Percentiles rank a stretch among this genome's conserved stretches.
These are phyloP conservation scores for baker's yeast (Saccharomyces cerevisiae) DNA, from an alignment of 805 yeast species.

Conservation along the genomic window DNA sequence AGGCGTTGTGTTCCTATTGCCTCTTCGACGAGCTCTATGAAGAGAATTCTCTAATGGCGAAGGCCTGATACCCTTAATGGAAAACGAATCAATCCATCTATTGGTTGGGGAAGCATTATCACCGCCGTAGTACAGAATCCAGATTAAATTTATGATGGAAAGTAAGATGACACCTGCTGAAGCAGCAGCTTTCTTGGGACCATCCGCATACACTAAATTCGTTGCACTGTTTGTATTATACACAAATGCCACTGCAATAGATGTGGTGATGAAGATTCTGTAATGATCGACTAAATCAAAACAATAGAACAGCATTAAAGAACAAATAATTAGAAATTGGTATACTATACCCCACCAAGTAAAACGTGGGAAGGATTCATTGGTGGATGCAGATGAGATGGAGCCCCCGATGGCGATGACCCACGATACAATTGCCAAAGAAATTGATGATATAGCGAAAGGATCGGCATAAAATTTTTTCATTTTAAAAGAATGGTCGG, in stretches of 20 bases:
- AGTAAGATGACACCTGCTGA: conserved; percentile 86
- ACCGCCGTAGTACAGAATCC: conserved; percentile 87
- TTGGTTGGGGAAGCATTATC: conserved; percentile 84
- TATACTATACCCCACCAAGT: conserved; percentile 96
- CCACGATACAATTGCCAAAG: conserved; percentile 76
- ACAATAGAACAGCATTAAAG: conserved; percentile 46
- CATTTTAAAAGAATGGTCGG: conserved; percentile 25
- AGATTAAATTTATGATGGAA: conserved; percentile 71
- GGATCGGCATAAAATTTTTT: conserved; percentile 71
- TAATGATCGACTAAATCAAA: conserved; percentile 61
- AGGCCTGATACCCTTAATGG: conserved; percentile 43
- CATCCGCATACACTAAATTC: conserved; percentile 59
- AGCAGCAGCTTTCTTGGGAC: conserved; percentile 69
- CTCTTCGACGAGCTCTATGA: conserved; percentile 21
- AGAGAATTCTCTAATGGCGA: conserved; percentile 27
- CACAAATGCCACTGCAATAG: conserved; percentile 59
- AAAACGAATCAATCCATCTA: conserved; percentile 76
- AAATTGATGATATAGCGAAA: conserved; percentile 73
- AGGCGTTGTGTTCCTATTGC: conserved; percentile 1
- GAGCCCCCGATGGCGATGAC: conserved; percentile 83
- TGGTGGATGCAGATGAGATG: conserved; percentile 41
- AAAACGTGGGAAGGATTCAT: conserved; percentile 59
- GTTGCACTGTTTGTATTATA: conserved; percentile 82
- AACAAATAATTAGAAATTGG: conserved; percentile 52
- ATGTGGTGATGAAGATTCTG: conserved; percentile 38